Evolutionary conservation across 2,329 filamentous ascomycete genomes (phyloP).

Genomic region (Fusarium heterosporum): DNA sequence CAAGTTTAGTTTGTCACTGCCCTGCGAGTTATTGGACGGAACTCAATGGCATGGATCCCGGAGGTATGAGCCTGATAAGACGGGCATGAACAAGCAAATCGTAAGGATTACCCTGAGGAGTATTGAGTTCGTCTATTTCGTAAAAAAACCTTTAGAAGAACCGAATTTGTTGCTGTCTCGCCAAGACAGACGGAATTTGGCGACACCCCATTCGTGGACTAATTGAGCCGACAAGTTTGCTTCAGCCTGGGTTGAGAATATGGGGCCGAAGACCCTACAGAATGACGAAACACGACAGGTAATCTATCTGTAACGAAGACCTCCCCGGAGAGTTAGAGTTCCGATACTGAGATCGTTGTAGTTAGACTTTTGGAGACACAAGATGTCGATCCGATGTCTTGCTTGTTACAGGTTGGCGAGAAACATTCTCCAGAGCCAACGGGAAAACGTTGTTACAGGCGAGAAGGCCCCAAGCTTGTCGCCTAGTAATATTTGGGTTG

Average conservation of each 20-base stretch:
- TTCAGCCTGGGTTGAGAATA: conserved; percentile 29
- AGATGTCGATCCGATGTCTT: conserved; percentile 5
- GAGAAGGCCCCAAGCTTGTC: not conserved
- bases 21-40: conserved; percentile 24
- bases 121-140: not conserved
- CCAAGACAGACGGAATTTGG: conserved; percentile 11
- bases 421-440: conserved; percentile 1
- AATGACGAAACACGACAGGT: conserved; percentile 34
- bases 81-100: conserved; percentile 7
- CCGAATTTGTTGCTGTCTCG: conserved; percentile 13
- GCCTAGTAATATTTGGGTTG: conserved; percentile 11
- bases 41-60: conserved; percentile 15
- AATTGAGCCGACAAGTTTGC: conserved; percentile 19
- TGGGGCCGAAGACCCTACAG: conserved; percentile 32
- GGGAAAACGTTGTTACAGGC: not conserved
- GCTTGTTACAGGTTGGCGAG: conserved; percentile 6
- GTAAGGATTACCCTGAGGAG: not conserved
- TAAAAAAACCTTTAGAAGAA: conserved; percentile 1
- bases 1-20: conserved; percentile 24
- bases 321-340: conserved; percentile 25
- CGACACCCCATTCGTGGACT: conserved; percentile 40
- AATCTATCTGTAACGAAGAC: conserved; percentile 37
- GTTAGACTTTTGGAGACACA: not conserved
- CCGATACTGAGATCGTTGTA: conserved; percentile 31
- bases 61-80: not conserved